Percentiles rank a stretch among this genome's conserved stretches.
These are phyloP conservation scores for Heteromeles arbutifolia DNA, from an alignment of 306 rosid species.

Conservation along the genomic window DNA sequence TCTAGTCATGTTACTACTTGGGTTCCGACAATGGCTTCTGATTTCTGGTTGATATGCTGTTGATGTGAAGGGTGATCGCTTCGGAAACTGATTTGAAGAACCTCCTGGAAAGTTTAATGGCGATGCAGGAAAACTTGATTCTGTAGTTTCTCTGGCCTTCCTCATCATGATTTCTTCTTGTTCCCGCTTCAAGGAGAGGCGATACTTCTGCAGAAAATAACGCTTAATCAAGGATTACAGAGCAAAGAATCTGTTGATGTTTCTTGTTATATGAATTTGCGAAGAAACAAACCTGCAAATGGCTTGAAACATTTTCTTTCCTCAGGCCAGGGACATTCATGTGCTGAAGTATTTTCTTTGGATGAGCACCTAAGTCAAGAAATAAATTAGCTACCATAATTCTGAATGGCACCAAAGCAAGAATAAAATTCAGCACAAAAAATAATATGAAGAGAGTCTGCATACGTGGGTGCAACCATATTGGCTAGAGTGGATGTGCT, in stretches of 20 bases:
- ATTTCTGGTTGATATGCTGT: neutral
- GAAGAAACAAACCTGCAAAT: slow-evolving; percentile 35
- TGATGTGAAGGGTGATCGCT: neutral
- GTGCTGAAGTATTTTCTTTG: slow-evolving; percentile 27
- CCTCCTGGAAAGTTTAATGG: neutral
- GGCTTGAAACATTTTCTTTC: slow-evolving; percentile 23
- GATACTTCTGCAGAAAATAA: slow-evolving; percentile 20
- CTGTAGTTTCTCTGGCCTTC: neutral
- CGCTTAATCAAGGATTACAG: neutral
- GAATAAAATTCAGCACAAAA: neutral
- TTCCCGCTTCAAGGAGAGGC: slow-evolving; percentile 12
- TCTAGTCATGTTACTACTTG: neutral
- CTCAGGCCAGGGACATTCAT: slow-evolving; percentile 37
- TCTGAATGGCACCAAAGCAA: neutral
- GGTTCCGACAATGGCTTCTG: neutral
- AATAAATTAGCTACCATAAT: neutral
- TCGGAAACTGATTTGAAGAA: neutral
- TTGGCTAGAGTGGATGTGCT: too few relatives aligned
- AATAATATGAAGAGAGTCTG: neutral
- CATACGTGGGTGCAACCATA: too few relatives aligned
- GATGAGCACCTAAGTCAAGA: slow-evolving; percentile 31
- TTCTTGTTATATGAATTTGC: neutral
- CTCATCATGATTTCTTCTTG: neutral
- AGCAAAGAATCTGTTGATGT: neutral
- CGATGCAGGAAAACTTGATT: neutral